Conservation (phyloP, 176 grass and related monocot genomes). For the Ensete ventricosum region DNA sequence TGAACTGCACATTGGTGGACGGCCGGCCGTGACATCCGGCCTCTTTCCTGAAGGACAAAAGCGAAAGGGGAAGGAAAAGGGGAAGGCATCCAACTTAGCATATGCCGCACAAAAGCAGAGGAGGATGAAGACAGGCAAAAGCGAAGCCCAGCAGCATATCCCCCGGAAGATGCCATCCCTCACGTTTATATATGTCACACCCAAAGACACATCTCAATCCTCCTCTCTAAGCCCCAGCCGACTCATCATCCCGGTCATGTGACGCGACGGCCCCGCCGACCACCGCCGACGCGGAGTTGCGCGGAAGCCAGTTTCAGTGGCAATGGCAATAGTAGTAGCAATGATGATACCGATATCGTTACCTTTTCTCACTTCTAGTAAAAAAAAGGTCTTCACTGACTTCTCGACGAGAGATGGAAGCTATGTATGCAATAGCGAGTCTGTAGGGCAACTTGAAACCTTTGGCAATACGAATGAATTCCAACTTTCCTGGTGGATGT, state of each 20-base stretch:
- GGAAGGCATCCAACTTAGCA: background rate
- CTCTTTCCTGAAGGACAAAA: too few species aligned
- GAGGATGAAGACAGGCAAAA: background rate
- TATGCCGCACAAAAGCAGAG: background rate
- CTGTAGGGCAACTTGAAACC: slow-evolving; percentile 11
- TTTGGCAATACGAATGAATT: slow-evolving; percentile 2
- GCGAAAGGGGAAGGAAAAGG: too few species aligned
- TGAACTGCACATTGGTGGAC: too few species aligned
- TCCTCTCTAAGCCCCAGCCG: background rate
- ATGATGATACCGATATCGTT: too few species aligned
- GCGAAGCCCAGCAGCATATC: background rate
- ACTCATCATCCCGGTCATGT: background rate
- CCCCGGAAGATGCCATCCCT: background rate
- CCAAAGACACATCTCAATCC: background rate
- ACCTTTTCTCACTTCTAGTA: too few species aligned
- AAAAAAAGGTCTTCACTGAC: background rate
- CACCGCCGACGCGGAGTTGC: background rate
- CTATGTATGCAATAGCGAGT: too few species aligned
- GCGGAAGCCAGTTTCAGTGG: too few species aligned
- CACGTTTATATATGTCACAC: background rate
- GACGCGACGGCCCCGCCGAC: background rate
- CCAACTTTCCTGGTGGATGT: background rate
- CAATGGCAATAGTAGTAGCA: too few species aligned
- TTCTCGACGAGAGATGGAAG: background rate
- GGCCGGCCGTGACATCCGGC: too few species aligned